phyloP scores from a whole-genome alignment of 768 basidiomycete genomes.

The Suillus americanus region DNA sequence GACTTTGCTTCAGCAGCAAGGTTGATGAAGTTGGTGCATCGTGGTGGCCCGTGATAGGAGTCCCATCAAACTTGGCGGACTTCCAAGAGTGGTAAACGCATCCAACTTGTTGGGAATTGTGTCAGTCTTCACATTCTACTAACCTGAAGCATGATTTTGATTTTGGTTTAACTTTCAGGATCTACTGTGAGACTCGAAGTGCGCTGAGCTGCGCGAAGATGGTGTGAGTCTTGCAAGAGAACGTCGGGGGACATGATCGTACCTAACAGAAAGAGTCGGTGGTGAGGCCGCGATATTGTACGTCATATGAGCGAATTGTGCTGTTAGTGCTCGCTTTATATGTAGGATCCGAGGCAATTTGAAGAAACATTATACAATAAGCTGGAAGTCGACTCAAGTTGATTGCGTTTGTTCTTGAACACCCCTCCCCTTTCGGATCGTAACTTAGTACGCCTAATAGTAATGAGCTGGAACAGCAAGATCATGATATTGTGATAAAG shows the following conservation, averaged over 20 bases:
- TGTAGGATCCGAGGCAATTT: not conserved
- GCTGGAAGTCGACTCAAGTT: too few relatives aligned
- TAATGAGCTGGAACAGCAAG: not conserved
- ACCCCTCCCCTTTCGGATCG: not conserved
- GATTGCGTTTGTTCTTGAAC: too few relatives aligned
- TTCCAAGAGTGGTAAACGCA: too few relatives aligned
- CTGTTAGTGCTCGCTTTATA: not conserved
- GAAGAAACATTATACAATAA: too few relatives aligned
- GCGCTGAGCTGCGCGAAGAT: constrained; percentile 60
- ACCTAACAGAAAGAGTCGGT: constrained; percentile 4
- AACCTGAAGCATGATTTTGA: too few relatives aligned
- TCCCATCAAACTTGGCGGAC: too few relatives aligned
- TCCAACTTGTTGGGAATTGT: too few relatives aligned
- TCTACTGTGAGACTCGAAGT: constrained; percentile 58
- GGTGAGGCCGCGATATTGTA: not conserved
- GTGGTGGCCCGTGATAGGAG: too few relatives aligned
- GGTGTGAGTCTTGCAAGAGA: too few relatives aligned
- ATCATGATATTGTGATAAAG: not conserved
- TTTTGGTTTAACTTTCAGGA: constrained; percentile 77
- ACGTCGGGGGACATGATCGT: constrained; percentile 38
- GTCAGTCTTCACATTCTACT: too few relatives aligned
- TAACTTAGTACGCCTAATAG: not conserved
- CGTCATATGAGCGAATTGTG: not conserved
- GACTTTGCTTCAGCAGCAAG: too few relatives aligned
- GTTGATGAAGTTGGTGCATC: too few relatives aligned